Evolutionary conservation across 306 rosid genomes (phyloP).

Genomic region (Erythrophleum fordii): DNA sequence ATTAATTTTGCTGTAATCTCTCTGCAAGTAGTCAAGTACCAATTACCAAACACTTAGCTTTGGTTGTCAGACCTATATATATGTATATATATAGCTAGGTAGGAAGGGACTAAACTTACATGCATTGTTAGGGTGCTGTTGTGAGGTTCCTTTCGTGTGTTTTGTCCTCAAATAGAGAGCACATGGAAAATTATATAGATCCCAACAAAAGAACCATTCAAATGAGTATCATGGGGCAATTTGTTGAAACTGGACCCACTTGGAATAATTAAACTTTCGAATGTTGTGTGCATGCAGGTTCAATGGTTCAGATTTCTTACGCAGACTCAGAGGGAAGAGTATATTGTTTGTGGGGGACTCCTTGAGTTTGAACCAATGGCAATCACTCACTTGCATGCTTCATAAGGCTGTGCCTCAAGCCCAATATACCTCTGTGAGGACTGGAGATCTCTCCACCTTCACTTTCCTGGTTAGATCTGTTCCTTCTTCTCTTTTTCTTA

Average conservation of each 20-base stretch:
- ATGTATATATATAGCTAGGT: not conserved
- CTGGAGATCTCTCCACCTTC: conserved; percentile 48
- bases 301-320: conserved; percentile 53
- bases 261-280: not conserved
- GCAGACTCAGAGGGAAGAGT: conserved; percentile 52
- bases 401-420: conserved; percentile 47
- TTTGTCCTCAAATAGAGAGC: conserved; percentile 30
- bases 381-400: conserved; percentile 67
- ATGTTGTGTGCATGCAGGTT: conserved; percentile 40
- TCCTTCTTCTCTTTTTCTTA: not conserved
- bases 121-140: conserved; percentile 16
- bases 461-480: conserved; percentile 48
- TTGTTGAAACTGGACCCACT: conserved; percentile 22
- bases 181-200: conserved; percentile 8
- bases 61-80: not conserved
- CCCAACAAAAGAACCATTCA: conserved; percentile 18
- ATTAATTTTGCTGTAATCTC: no score
- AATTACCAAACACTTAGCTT: not conserved
- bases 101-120: not conserved
- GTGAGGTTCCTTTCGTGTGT: conserved; percentile 39
- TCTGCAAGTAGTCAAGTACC: conserved; percentile 10
- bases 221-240: not conserved
- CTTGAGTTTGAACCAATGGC: conserved; percentile 75
- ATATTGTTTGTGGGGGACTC: conserved; percentile 70
- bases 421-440: conserved; percentile 36